Evolutionary conservation across 2,329 filamentous ascomycete species (phyloP).

Genomic region (Thelonectria olida): DNA sequence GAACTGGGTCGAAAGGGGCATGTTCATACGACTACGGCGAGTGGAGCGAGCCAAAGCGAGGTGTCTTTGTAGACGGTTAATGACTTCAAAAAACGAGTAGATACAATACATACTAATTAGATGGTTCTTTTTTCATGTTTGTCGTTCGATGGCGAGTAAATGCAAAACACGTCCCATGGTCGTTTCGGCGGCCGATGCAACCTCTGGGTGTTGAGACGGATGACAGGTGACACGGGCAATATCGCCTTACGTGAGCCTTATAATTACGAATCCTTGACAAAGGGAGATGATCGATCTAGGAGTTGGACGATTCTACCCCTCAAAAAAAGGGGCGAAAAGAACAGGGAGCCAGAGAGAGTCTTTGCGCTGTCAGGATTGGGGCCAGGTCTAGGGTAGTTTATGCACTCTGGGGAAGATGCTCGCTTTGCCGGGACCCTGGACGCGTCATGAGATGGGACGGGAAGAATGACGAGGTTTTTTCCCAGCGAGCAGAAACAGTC

Average conservation of each 20-base stretch:
- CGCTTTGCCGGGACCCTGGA: background rate
- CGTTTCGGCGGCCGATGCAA: background rate
- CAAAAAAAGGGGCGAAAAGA: background rate
- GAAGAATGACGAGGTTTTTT: background rate
- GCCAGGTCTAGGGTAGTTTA: background rate
- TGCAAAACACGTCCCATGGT: background rate
- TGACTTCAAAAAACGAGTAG: background rate
- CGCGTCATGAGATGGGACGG: background rate
- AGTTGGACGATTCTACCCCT: background rate
- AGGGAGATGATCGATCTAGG: background rate
- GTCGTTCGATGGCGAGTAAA: background rate
- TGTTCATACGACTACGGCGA: background rate
- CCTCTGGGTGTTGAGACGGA: background rate
- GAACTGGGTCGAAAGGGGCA: conserved; percentile 21
- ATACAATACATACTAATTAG: background rate
- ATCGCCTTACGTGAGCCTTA: background rate
- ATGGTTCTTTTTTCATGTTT: background rate
- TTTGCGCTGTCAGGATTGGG: background rate
- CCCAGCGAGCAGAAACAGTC: too few species aligned
- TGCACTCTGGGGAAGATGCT: background rate
- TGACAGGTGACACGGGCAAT: too few species aligned
- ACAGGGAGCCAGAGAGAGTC: background rate
- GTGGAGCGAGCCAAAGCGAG: conserved; percentile 18
- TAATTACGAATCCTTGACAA: background rate
- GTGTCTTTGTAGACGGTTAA: conserved; percentile 16